These are phyloP conservation scores for Penicillium frequentans DNA, from an alignment of 2,329 filamentous ascomycete genomes.

Conservation along the genomic window DNA sequence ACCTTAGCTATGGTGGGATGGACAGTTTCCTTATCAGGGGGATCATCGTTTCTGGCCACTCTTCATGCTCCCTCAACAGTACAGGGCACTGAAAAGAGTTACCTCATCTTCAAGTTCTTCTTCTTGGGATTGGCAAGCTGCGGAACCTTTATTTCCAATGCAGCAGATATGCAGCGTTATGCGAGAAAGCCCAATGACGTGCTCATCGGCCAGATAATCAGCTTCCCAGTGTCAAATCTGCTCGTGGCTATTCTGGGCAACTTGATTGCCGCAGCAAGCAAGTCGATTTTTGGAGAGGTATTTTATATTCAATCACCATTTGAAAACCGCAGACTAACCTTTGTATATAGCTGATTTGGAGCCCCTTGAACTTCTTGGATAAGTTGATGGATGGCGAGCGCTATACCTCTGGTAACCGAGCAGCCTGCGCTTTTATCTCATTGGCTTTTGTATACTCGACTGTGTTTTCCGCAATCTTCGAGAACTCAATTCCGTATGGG, in stretches of 20 bases:
- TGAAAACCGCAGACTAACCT: background rate
- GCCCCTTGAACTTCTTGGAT: conserved; percentile 38
- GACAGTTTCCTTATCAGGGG: conserved; percentile 36
- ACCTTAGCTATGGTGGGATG: conserved; percentile 43
- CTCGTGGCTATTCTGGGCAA: conserved; percentile 43
- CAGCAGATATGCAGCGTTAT: conserved; percentile 48
- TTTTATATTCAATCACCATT: background rate
- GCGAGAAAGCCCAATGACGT: conserved; percentile 42
- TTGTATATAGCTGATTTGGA: conserved; percentile 33
- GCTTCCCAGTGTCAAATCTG: conserved; percentile 43
- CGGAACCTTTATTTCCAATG: conserved; percentile 35
- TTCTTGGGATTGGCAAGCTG: conserved; percentile 30
- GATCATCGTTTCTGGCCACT: conserved; percentile 26
- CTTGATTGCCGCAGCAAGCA: conserved; percentile 35
- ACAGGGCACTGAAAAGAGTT: conserved; percentile 34
- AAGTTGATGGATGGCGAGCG: conserved; percentile 33
- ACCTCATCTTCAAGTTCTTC: conserved; percentile 42
- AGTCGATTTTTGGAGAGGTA: conserved; percentile 32
- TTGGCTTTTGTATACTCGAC: conserved; percentile 45
- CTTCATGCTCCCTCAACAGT: conserved; percentile 23
- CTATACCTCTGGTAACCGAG: conserved; percentile 37
- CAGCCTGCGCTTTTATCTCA: conserved; percentile 44
- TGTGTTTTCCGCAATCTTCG: conserved; percentile 37
- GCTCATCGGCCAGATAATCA: conserved; percentile 42
- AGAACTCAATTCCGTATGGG: background rate